phyloP scores from a whole-genome alignment of 2,329 filamentous ascomycete species.

The Pseudogymnoascus sp. region DNA sequence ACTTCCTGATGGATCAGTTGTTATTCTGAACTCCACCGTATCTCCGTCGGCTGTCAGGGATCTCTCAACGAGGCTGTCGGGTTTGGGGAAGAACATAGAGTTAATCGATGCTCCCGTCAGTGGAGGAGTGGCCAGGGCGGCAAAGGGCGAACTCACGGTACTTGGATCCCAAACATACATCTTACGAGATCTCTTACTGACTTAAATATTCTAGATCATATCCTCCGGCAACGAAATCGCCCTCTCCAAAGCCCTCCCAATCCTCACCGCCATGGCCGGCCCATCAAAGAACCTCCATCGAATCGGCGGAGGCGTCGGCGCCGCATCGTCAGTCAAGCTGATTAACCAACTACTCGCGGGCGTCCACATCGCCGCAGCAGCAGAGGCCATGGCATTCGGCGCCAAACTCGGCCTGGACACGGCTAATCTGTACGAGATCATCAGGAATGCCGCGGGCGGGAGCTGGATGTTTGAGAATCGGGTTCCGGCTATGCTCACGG shows the following conservation, averaged over 20 bases:
- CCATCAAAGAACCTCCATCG: slow-evolving; percentile 39
- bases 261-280: slow-evolving; percentile 30
- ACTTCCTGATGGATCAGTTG: slow-evolving; percentile 50
- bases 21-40: slow-evolving; percentile 64
- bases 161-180: neutral
- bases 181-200: neutral
- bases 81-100: slow-evolving; percentile 52
- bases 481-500: slow-evolving; percentile 31
- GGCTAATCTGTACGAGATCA: slow-evolving; percentile 39
- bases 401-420: slow-evolving; percentile 47
- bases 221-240: slow-evolving; percentile 25
- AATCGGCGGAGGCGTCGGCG: slow-evolving; percentile 48
- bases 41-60: slow-evolving; percentile 57
- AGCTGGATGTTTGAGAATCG: slow-evolving; percentile 35
- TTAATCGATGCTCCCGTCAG: slow-evolving; percentile 66
- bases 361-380: slow-evolving; percentile 48
- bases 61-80: slow-evolving; percentile 50
- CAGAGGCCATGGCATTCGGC: slow-evolving; percentile 51
- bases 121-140: slow-evolving; percentile 52
- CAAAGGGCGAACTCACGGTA: slow-evolving; percentile 32
- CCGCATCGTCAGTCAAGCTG: slow-evolving; percentile 51
- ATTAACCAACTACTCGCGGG: slow-evolving; percentile 52
- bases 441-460: slow-evolving; percentile 33
- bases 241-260: slow-evolving; percentile 21
- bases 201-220: slow-evolving; percentile 24